A percentile compares a stretch with the other conserved stretches of the same genome.
These are phyloP conservation scores for Lactarius hengduanensis DNA, from an alignment of 768 basidiomycete genomes.

Conservation along the genomic window DNA sequence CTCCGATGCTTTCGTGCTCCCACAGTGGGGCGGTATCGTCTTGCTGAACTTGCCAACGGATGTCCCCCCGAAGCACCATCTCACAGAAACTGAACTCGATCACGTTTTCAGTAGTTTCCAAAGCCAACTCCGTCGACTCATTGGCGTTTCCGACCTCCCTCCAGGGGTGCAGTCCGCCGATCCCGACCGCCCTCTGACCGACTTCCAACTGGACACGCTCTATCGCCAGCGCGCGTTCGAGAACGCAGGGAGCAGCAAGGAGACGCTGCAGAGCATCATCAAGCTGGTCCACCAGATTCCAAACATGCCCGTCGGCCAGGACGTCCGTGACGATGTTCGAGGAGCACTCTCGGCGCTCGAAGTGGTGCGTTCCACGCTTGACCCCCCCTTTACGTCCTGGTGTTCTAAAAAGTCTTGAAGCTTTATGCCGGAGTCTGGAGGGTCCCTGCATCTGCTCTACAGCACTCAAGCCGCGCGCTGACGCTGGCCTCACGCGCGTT, in stretches of 20 bases:
- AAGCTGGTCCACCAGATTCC: conserved; percentile 82
- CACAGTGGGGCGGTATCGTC: conserved; percentile 92
- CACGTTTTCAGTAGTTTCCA: conserved; percentile 63
- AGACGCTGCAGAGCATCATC: conserved; percentile 79
- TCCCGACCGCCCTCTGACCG: conserved; percentile 41
- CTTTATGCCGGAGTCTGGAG: conserved; percentile 39
- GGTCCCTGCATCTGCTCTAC: conserved; percentile 49
- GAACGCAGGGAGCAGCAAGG: conserved; percentile 63
- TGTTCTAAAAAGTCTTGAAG: conserved; percentile 32
- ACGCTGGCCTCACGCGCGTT: conserved; percentile 80
- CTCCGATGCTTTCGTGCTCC: conserved; percentile 77
- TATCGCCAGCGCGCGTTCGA: conserved; percentile 67
- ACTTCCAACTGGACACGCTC: conserved; percentile 83
- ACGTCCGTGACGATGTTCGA: conserved; percentile 71
- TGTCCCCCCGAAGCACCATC: conserved; percentile 35
- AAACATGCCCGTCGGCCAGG: conserved; percentile 86
- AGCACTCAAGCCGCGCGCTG: conserved; percentile 60
- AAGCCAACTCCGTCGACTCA: conserved; percentile 70
- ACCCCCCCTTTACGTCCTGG: not conserved
- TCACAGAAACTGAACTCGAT: conserved; percentile 47
- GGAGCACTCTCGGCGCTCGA: conserved; percentile 71
- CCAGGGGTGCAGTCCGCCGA: conserved; percentile 39
- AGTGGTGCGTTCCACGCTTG: conserved; percentile 47
- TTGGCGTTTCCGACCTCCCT: conserved; percentile 73
- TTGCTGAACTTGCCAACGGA: conserved; percentile 59